These are phyloP conservation scores for Thecaphora thlaspeos DNA, from an alignment of 1,284 basidiomycete genomes.

Conservation along the genomic window DNA sequence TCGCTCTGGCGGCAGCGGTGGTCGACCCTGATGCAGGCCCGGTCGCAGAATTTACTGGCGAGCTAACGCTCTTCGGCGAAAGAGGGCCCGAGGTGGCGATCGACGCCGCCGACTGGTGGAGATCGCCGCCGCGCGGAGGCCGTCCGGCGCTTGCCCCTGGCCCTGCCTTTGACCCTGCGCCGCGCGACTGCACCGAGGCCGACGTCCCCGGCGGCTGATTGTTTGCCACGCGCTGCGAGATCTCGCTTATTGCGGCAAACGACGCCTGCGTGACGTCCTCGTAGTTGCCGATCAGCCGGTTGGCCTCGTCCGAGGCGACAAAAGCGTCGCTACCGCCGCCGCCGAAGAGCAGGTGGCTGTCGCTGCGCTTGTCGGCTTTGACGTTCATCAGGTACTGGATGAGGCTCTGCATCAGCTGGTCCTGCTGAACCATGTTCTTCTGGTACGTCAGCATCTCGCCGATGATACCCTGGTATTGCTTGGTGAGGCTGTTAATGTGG, in stretches of 20 bases:
- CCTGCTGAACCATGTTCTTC: slow-evolving; percentile 79
- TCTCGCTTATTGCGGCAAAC: slow-evolving; percentile 73
- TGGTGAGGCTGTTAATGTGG: slow-evolving; percentile 67
- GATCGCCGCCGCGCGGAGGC: too few relatives aligned
- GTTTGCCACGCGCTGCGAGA: slow-evolving; percentile 63
- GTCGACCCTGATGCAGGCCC: too few relatives aligned
- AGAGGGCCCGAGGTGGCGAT: slow-evolving; percentile 18
- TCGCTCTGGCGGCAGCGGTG: too few relatives aligned
- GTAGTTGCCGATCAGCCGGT: slow-evolving; percentile 65
- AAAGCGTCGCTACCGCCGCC: slow-evolving; percentile 58
- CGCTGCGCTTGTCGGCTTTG: slow-evolving; percentile 20
- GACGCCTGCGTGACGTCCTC: slow-evolving; percentile 66
- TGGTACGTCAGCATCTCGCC: slow-evolving; percentile 81
- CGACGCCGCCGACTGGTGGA: background rate
- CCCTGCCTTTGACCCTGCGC: too few relatives aligned
- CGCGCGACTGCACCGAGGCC: slow-evolving; percentile 6
- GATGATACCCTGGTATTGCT: slow-evolving; percentile 74
- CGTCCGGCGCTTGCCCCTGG: too few relatives aligned
- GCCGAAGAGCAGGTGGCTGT: background rate
- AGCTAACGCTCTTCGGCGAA: slow-evolving; percentile 38
- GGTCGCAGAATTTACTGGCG: too few relatives aligned
- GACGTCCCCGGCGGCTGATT: slow-evolving; percentile 8
- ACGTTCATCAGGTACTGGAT: slow-evolving; percentile 74
- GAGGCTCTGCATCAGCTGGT: slow-evolving; percentile 76
- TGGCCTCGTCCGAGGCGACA: slow-evolving; percentile 66